These are phyloP conservation scores for Penicillium malachiteum DNA, from an alignment of 495 filamentous ascomycete species.

Conservation along the genomic window DNA sequence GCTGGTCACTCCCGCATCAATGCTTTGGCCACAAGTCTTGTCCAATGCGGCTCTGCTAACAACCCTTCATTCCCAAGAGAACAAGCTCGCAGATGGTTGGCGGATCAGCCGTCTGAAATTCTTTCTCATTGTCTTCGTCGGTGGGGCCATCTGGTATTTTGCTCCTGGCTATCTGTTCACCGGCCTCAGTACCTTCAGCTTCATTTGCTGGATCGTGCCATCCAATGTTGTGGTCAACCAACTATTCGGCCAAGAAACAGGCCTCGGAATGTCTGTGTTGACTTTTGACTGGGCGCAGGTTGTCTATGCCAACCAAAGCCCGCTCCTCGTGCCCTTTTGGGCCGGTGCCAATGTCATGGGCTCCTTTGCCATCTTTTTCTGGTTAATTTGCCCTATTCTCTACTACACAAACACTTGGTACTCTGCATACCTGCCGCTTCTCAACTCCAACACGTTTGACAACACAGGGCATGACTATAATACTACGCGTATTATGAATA, in stretches of 20 bases:
- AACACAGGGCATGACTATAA: constrained; percentile 44
- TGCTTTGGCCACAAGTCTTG: constrained; percentile 90
- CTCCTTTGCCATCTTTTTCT: constrained; percentile 84
- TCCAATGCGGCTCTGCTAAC: constrained; percentile 86
- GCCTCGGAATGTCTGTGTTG: constrained; percentile 76
- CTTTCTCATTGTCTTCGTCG: constrained; percentile 69
- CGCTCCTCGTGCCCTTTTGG: constrained; percentile 86
- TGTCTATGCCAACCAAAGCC: constrained; percentile 80
- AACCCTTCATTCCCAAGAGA: constrained; percentile 80
- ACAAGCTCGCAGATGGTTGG: constrained; percentile 82
- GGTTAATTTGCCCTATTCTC: constrained; percentile 76
- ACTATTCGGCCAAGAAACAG: constrained; percentile 64
- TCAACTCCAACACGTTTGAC: constrained; percentile 49
- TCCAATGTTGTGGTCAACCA: constrained; percentile 67
- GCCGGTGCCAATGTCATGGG: constrained; percentile 86
- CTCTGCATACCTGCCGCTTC: constrained; percentile 47
- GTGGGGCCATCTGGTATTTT: constrained; percentile 75
- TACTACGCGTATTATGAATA: constrained; percentile 41
- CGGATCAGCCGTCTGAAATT: constrained; percentile 76
- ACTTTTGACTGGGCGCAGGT: constrained; percentile 96
- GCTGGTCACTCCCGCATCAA: constrained; percentile 71
- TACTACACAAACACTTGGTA: constrained; percentile 72
- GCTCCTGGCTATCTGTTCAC: constrained; percentile 82
- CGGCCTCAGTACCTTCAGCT: constrained; percentile 85
- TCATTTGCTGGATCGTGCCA: constrained; percentile 89